These are phyloP conservation scores for Grosmannia huntii DNA, from an alignment of 2,329 filamentous ascomycete species.

Conservation along the genomic window DNA sequence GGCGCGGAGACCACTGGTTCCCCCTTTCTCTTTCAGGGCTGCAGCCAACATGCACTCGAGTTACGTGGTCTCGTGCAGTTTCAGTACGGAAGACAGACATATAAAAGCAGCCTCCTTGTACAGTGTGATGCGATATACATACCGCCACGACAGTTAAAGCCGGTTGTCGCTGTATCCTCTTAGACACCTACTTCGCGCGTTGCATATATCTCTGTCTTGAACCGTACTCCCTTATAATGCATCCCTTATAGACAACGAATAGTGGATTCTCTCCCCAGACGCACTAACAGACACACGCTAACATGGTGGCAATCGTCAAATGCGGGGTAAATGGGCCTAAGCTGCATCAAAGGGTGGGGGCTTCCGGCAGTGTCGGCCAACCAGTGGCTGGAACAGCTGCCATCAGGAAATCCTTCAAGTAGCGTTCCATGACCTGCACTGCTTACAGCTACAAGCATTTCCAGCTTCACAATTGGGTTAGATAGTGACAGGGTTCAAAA, in stretches of 20 bases:
- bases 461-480: neutral
- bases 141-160: neutral
- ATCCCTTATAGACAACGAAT: neutral
- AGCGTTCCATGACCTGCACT: neutral
- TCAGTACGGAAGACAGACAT: neutral
- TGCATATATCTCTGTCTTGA: neutral
- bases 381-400: neutral
- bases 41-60: neutral
- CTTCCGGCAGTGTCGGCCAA: neutral
- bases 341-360: neutral
- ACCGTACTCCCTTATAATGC: neutral
- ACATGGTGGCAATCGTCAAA: neutral
- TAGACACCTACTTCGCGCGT: neutral
- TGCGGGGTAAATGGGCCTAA: neutral
- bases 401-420: neutral
- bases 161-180: neutral
- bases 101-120: neutral
- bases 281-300: neutral
- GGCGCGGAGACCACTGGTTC: neutral
- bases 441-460: neutral
- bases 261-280: neutral
- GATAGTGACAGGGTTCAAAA: too few species aligned
- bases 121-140: neutral
- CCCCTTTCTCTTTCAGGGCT: neutral
- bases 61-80: neutral